These are phyloP conservation scores for Pseudonectria foliicola DNA, from an alignment of 2,329 filamentous ascomycete genomes.

Conservation along the genomic window DNA sequence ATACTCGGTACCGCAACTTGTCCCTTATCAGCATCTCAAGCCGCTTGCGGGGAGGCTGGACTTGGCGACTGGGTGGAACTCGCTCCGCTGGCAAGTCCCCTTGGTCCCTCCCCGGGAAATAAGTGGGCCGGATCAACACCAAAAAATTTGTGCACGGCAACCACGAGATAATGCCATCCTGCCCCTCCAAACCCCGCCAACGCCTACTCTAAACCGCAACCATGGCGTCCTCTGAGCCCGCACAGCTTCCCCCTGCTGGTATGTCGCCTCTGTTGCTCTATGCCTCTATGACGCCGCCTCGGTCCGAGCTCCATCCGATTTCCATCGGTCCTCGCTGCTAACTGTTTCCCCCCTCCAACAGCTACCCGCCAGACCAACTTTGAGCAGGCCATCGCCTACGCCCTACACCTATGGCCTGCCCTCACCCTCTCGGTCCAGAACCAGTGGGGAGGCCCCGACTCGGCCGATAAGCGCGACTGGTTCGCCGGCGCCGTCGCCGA, in stretches of 20 bases:
- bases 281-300: background rate
- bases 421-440: slow-evolving; percentile 82
- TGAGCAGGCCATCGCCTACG: slow-evolving; percentile 80
- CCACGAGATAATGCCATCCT: slow-evolving; percentile 7
- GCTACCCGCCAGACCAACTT: slow-evolving; percentile 58
- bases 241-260: slow-evolving; percentile 27
- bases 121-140: slow-evolving; percentile 13
- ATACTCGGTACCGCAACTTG: no score
- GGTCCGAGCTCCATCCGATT: background rate
- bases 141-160: slow-evolving; percentile 21
- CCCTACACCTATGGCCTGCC: slow-evolving; percentile 81
- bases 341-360: slow-evolving; percentile 21
- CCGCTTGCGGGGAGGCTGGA: background rate
- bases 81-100: no score
- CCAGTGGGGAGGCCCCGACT: slow-evolving; percentile 80
- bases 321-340: background rate
- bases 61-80: background rate
- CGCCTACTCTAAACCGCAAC: slow-evolving; percentile 5
- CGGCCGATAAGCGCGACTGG: slow-evolving; percentile 88
- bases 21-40: no score
- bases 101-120: background rate
- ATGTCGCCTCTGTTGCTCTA: slow-evolving; percentile 3
- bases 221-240: slow-evolving; percentile 26
- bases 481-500: slow-evolving; percentile 83
- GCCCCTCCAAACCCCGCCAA: slow-evolving; percentile 27